Base-by-base conservation (phyloP, 176 grass and related monocot genomes). In the Cymbopogon citratus region DNA sequence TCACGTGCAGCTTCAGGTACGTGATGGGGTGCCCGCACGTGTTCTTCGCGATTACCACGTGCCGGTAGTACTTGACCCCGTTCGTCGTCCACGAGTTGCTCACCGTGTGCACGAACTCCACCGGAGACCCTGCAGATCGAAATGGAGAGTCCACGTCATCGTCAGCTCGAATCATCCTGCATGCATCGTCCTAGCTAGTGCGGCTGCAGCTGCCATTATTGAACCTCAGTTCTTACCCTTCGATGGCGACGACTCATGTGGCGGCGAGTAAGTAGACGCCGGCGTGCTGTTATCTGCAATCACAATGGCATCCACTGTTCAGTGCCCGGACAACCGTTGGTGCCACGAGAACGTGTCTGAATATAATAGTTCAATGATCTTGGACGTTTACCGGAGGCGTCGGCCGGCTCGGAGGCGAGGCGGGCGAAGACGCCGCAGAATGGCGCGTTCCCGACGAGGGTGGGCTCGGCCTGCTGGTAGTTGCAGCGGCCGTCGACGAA, bases 391-490 rank as follows among this genome's bases (percentile, higher is more conserved):
- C 79, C 78, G 44, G 86, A 57, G 69, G 34, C 13, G 21, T 14
- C 64, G 24, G 64, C 64, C 23, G 80, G 73, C 5, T 59, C 21
- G 29, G 80, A 18, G 18, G 75, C 75, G 62, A 99, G 80, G 57
- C 85, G 83, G 0, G 96, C 91, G 15, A 99, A 93, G 54, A 99
- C 83, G 80, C 92, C 87, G 31, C 90, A 85, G 18, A 99, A 65
- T 8, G 96, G 96, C 56, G 91, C 92, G 27, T 83, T 93, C 61
- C 87, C 80, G 7, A 41, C 84, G 57, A 99, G 61, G 3, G 87
- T 88, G 51, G 92, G 90, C 82, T 99, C 96, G 6, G 92, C 87
- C 25, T 86, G 85, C 83, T 99, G 88, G 79, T 95, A 95, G 57
- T 88, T 88, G 63, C 71, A 83, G 0, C 96, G 84, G 33, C 93